A percentile compares a stretch with the other conserved stretches of the same genome.
Conservation (phyloP, 768 basidiomycete species). For the Phallus indusiatus region DNA sequence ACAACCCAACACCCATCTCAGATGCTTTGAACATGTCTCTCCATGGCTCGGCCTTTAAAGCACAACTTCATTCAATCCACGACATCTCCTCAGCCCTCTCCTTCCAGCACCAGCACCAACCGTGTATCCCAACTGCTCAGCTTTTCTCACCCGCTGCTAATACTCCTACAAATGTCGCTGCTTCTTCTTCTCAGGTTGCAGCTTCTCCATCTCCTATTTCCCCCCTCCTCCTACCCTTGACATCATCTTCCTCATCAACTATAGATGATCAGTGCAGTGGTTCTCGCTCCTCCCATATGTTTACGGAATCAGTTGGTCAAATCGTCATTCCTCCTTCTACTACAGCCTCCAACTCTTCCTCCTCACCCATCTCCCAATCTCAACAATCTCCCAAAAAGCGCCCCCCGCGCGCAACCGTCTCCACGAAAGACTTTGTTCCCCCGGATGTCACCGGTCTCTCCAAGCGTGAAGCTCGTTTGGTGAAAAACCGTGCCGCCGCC, state of each 20-base stretch:
- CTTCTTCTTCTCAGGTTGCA: neutral
- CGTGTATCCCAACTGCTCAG: constrained; percentile 7
- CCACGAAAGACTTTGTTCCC: constrained; percentile 76
- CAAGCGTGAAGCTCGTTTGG: constrained; percentile 85
- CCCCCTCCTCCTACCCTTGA: neutral
- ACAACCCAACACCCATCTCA: neutral
- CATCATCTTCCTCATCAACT: neutral
- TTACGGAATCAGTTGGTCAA: neutral
- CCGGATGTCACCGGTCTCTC: constrained; percentile 81
- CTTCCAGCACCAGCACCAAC: constrained; percentile 5
- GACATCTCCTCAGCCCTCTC: constrained; percentile 3
- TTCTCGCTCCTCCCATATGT: neutral
- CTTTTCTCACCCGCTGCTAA: constrained; percentile 5
- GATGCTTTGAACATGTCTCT: constrained; percentile 6
- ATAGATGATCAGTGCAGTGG: neutral
- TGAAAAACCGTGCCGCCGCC: constrained; percentile 88
- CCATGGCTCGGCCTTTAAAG: constrained; percentile 6
- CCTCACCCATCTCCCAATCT: constrained; percentile 6
- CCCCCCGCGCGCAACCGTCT: constrained; percentile 33
- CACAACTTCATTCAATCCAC: constrained; percentile 2
- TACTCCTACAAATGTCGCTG: neutral
- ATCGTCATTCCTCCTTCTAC: constrained; percentile 3
- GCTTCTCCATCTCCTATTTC: neutral
- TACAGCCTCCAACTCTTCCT: constrained; percentile 6
- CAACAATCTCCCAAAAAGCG: constrained; percentile 28